Percentiles rank a stretch among this genome's conserved stretches.
Evolutionary conservation across 2,329 filamentous ascomycete genomes (phyloP).

Genomic region (Colletotrichum sp.): DNA sequence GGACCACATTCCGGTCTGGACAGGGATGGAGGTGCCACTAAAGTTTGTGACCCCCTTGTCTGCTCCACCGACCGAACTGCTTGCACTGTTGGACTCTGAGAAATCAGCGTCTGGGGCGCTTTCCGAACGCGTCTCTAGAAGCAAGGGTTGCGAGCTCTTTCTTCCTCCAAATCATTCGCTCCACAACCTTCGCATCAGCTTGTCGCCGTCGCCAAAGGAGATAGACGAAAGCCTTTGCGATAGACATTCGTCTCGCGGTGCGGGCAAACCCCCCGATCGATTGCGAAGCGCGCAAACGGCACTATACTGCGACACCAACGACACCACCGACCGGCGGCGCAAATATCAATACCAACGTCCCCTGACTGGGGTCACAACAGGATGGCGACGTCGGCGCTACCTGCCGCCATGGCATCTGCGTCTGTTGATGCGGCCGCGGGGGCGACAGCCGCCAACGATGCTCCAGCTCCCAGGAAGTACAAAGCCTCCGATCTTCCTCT

Average conservation of each 20-base stretch:
- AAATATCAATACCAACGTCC: neutral
- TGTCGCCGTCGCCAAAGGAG: neutral
- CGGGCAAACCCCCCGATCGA: neutral
- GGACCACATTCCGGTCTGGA: neutral
- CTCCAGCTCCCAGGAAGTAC: slow-evolving; percentile 50
- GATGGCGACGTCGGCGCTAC: slow-evolving; percentile 5
- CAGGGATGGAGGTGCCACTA: neutral
- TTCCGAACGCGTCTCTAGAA: slow-evolving; percentile 4
- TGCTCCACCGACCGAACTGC: neutral
- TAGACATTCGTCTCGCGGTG: neutral
- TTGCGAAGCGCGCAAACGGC: neutral
- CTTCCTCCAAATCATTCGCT: neutral
- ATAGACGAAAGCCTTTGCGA: neutral
- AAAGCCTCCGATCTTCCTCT: slow-evolving; percentile 79
- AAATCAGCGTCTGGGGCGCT: neutral
- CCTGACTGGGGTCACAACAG: neutral
- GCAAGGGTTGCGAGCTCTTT: neutral
- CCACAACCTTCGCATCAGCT: neutral
- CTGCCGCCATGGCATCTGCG: neutral
- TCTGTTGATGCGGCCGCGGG: neutral
- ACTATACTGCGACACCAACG: neutral
- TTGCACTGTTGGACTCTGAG: neutral
- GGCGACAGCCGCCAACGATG: neutral
- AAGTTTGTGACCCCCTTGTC: slow-evolving; percentile 1
- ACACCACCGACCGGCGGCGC: neutral